Percentiles rank a stretch among this genome's conserved stretches.
Evolutionary conservation across 1,284 basidiomycete species (phyloP).

Genomic region (Porogramme epimiltina): DNA sequence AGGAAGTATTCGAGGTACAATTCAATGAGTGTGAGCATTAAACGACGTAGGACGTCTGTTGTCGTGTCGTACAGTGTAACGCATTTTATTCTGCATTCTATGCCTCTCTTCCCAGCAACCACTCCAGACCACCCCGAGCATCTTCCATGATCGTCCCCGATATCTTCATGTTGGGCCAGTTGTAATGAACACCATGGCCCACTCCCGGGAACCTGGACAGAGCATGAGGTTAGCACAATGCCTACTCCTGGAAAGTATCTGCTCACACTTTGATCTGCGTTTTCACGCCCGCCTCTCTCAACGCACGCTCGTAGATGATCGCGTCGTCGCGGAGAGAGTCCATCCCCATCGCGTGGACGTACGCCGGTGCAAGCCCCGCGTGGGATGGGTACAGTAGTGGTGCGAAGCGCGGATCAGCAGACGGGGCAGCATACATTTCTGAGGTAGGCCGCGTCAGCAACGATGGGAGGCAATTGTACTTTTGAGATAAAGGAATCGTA

Average conservation of each 20-base stretch:
- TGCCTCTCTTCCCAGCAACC: constrained; percentile 3
- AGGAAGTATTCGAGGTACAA: too few relatives aligned
- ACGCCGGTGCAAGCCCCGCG: constrained; percentile 21
- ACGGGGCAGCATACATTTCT: constrained; percentile 9
- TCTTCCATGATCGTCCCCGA: not conserved
- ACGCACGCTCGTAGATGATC: constrained; percentile 22
- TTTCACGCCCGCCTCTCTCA: constrained; percentile 22
- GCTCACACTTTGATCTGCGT: constrained; percentile 23
- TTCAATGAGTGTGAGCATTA: too few relatives aligned
- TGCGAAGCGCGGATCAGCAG: constrained; percentile 15
- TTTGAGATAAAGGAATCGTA: too few relatives aligned
- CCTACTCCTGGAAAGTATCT: not conserved
- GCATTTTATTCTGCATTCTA: too few relatives aligned
- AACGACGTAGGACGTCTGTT: too few relatives aligned
- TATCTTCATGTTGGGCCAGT: not conserved
- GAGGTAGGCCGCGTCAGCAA: not conserved
- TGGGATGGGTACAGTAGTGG: constrained; percentile 20
- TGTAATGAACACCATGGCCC: constrained; percentile 10
- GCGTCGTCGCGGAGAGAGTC: constrained; percentile 29
- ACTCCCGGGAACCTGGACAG: constrained; percentile 13
- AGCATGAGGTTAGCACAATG: not conserved
- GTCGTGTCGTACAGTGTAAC: not conserved
- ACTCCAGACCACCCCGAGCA: constrained; percentile 3
- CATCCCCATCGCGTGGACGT: constrained; percentile 22
- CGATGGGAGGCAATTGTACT: too few relatives aligned